A percentile compares a stretch with the other conserved stretches of the same genome.
phyloP scores from a whole-genome alignment of 2,329 filamentous ascomycete species.

The Trichophyton verrucosum region DNA sequence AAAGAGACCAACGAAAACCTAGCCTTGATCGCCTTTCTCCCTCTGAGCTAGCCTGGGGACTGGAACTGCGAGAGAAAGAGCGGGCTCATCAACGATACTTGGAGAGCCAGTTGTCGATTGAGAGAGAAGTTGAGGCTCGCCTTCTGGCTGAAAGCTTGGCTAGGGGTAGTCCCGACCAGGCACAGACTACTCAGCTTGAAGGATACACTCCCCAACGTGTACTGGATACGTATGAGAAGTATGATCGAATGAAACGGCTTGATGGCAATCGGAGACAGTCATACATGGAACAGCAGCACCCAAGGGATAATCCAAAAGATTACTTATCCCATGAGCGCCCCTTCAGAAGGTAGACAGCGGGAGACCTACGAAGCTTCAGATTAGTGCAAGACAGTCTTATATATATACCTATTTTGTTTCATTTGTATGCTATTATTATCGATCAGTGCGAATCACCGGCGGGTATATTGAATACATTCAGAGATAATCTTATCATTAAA shows the following conservation, averaged over 20 bases:
- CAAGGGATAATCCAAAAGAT: not conserved
- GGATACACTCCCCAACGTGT: not conserved
- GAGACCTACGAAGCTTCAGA: not conserved
- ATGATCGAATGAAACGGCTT: constrained; percentile 8
- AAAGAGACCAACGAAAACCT: not conserved
- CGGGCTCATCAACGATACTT: constrained; percentile 8
- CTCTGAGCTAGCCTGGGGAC: constrained; percentile 6
- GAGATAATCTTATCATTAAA: not conserved
- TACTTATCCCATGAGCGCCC: not conserved
- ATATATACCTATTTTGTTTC: not conserved
- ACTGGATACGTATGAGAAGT: constrained; percentile 7
- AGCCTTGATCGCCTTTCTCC: not conserved
- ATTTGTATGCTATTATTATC: not conserved
- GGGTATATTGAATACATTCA: not conserved
- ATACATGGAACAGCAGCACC: not conserved
- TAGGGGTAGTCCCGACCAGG: not conserved
- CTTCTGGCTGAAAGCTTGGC: constrained; percentile 7
- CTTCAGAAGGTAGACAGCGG: not conserved
- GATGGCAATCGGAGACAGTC: constrained; percentile 4
- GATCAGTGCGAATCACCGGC: not conserved
- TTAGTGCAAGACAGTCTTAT: too few species aligned
- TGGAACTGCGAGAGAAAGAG: constrained; percentile 8
- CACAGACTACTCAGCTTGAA: not conserved
- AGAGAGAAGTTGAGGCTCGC: constrained; percentile 7
- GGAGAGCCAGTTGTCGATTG: constrained; percentile 3